Conservation (phyloP, 768 basidiomycete species). For the Boletus tylopilopsis region DNA sequence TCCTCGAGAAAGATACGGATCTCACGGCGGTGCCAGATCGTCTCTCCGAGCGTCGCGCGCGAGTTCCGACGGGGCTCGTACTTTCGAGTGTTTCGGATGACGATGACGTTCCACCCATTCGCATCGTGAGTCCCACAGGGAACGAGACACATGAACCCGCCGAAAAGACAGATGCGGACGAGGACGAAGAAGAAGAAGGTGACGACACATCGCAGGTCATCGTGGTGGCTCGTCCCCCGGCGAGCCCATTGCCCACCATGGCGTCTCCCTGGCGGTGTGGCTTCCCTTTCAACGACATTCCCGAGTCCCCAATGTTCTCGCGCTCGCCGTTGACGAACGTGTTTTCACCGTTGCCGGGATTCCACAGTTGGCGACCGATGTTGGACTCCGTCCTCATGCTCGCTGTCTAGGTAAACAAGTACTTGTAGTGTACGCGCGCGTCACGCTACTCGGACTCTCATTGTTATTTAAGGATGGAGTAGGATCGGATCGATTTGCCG, state of each 20-base stretch:
- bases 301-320: constrained; percentile 10
- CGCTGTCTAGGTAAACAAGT: too few relatives aligned
- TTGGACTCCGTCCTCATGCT: constrained; percentile 18
- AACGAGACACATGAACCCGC: not conserved
- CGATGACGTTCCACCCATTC: not conserved
- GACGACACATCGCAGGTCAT: not conserved
- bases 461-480: too few relatives aligned
- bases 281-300: constrained; percentile 8
- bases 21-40: not conserved
- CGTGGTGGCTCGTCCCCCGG: not conserved
- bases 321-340: constrained; percentile 9
- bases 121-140: constrained; percentile 8
- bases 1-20: constrained; percentile 7
- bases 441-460: too few relatives aligned
- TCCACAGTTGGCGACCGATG: constrained; percentile 6
- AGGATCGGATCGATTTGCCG: too few relatives aligned
- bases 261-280: constrained; percentile 7
- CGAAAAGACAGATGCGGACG: too few relatives aligned
- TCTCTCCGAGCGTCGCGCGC: not conserved
- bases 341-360: constrained; percentile 15
- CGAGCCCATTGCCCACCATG: constrained; percentile 7
- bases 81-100: too few relatives aligned
- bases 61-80: not conserved
- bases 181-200: not conserved
- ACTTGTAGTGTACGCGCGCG: too few relatives aligned